phyloP scores from a whole-genome alignment of 768 basidiomycete genomes.

The Hygrophorus russula region DNA sequence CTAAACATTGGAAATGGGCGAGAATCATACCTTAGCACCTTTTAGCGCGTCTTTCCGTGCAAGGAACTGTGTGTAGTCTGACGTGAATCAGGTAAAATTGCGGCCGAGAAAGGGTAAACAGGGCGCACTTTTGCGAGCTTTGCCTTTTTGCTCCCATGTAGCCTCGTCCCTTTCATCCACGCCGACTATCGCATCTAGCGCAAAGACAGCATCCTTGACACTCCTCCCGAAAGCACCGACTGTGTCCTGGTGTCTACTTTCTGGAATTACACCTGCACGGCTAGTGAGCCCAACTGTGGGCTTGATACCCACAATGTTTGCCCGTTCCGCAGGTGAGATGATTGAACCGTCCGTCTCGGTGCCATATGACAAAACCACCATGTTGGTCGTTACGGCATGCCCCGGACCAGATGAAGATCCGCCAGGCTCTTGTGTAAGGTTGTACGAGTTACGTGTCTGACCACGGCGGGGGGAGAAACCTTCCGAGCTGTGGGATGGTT shows the following conservation, averaged over 20 bases:
- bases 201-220: constrained; percentile 41
- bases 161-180: constrained; percentile 43
- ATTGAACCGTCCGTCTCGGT: constrained; percentile 48
- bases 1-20: constrained; percentile 23
- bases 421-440: constrained; percentile 39
- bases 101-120: constrained; percentile 16
- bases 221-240: constrained; percentile 47
- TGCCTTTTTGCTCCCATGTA: constrained; percentile 38
- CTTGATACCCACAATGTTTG: constrained; percentile 49
- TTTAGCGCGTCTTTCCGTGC: too few relatives aligned
- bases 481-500: too few relatives aligned
- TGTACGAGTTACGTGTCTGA: constrained; percentile 40
- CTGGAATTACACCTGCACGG: constrained; percentile 50
- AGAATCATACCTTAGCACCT: too few relatives aligned
- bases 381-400: constrained; percentile 40
- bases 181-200: constrained; percentile 45
- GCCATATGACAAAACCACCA: constrained; percentile 34
- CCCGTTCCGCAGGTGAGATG: constrained; percentile 36
- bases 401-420: constrained; percentile 53
- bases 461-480: constrained; percentile 52
- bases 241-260: constrained; percentile 48
- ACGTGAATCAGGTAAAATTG: too few relatives aligned
- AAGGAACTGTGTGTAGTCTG: too few relatives aligned
- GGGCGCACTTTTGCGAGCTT: constrained; percentile 29
- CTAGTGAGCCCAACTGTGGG: constrained; percentile 51